A percentile compares a stretch with the other conserved stretches of the same genome.
phyloP scores from a whole-genome alignment of 2,329 filamentous ascomycete genomes.

The Penicillium sp. region DNA sequence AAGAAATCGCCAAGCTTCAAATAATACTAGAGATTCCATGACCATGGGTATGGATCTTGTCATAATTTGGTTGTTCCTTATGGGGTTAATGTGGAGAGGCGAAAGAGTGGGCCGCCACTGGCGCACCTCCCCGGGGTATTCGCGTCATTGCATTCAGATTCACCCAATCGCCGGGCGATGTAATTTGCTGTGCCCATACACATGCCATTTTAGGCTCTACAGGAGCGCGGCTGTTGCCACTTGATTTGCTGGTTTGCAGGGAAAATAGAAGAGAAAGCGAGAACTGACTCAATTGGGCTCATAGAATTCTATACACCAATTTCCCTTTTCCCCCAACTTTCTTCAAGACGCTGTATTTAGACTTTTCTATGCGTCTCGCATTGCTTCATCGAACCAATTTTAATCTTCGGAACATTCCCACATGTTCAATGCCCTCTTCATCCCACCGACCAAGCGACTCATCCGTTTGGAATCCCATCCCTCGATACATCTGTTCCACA shows the following conservation, averaged over 20 bases:
- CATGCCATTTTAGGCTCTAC: background rate
- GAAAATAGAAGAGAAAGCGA: background rate
- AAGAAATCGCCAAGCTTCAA: background rate
- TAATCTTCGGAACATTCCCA: constrained; percentile 71
- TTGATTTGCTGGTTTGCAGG: background rate
- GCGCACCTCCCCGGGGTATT: background rate
- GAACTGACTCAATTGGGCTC: background rate
- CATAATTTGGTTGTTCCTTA: background rate
- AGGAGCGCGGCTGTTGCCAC: background rate
- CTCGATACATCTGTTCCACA: constrained; percentile 65
- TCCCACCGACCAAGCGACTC: constrained; percentile 72
- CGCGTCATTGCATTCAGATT: background rate
- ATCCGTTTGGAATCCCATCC: constrained; percentile 72
- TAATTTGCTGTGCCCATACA: background rate
- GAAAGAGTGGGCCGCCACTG: background rate
- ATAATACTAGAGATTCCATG: background rate
- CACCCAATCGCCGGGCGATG: background rate
- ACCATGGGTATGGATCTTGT: background rate
- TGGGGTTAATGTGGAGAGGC: background rate
- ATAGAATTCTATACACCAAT: background rate
- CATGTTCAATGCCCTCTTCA: constrained; percentile 81
- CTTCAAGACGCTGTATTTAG: background rate
- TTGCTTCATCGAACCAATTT: background rate
- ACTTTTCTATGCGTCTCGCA: background rate
- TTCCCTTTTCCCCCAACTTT: too few relatives aligned